phyloP scores from a whole-genome alignment of 2,329 filamentous ascomycete species.

The Paecilomyces sp. region DNA sequence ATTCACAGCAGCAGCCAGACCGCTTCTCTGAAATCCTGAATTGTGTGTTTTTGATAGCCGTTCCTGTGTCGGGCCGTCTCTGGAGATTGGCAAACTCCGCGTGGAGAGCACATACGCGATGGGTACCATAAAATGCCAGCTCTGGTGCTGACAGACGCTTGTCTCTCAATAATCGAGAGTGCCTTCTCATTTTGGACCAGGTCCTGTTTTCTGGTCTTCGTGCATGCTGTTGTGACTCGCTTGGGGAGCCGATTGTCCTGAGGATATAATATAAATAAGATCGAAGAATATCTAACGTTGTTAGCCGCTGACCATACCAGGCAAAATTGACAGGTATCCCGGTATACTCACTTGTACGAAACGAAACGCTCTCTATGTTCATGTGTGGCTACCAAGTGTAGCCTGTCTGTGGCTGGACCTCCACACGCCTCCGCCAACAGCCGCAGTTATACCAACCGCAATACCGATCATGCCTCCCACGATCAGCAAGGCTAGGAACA shows the following conservation, averaged over 20 bases:
- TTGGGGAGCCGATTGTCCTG: background rate
- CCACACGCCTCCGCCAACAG: slow-evolving; percentile 39
- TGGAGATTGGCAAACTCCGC: background rate
- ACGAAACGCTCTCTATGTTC: background rate
- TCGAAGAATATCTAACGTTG: background rate
- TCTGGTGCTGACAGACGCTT: background rate
- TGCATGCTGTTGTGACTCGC: background rate
- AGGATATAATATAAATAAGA: background rate
- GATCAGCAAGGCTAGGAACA: slow-evolving; percentile 33
- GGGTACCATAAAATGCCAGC: background rate
- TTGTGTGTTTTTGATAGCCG: background rate
- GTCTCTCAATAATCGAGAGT: background rate
- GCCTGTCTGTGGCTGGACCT: slow-evolving; percentile 25
- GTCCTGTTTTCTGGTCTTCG: background rate
- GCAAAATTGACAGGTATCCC: background rate
- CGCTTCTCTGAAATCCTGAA: background rate
- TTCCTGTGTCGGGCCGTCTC: background rate
- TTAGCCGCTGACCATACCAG: background rate
- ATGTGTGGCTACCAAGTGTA: slow-evolving; percentile 13
- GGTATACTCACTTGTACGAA: background rate
- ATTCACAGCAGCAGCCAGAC: background rate
- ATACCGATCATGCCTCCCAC: slow-evolving; percentile 38
- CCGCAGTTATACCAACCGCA: slow-evolving; percentile 37
- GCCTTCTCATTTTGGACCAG: background rate
- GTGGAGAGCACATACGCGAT: background rate